These are phyloP conservation scores for Niebla homalea DNA, from an alignment of 495 filamentous ascomycete genomes.

Conservation along the genomic window DNA sequence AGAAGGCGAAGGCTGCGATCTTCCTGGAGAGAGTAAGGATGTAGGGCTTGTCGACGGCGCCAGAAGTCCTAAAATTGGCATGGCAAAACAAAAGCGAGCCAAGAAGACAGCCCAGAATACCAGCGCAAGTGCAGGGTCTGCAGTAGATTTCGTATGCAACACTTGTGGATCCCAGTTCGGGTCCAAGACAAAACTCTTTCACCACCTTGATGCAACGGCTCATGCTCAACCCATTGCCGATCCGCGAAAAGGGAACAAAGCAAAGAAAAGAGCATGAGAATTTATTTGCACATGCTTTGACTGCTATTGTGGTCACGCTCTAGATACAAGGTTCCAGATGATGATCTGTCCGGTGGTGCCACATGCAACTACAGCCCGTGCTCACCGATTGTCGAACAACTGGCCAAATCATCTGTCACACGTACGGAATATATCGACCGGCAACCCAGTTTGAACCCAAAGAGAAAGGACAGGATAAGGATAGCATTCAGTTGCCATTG, in stretches of 20 bases:
- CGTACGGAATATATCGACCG: too few species aligned
- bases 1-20: neutral
- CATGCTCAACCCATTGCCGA: constrained; percentile 41
- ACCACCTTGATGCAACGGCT: constrained; percentile 51
- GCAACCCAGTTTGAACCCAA: too few species aligned
- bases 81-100: constrained; percentile 76
- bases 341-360: too few species aligned
- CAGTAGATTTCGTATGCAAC: constrained; percentile 32
- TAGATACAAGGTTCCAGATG: too few species aligned
- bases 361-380: too few species aligned
- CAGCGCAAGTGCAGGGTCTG: constrained; percentile 9
- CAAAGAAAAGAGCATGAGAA: constrained; percentile 21
- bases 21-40: constrained; percentile 18
- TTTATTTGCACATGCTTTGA: neutral
- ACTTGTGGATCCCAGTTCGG: constrained; percentile 48
- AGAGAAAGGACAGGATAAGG: too few species aligned
- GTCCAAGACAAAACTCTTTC: constrained; percentile 58
- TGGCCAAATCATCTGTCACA: too few species aligned
- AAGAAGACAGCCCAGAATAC: constrained; percentile 60
- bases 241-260: constrained; percentile 17
- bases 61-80: constrained; percentile 49
- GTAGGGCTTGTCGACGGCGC: constrained; percentile 1
- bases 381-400: too few species aligned
- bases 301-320: too few species aligned
- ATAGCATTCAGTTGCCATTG: too few species aligned